Base-by-base conservation (phyloP, 192 early-diverging fungal species). In the Backusella morwellensis region DNA sequence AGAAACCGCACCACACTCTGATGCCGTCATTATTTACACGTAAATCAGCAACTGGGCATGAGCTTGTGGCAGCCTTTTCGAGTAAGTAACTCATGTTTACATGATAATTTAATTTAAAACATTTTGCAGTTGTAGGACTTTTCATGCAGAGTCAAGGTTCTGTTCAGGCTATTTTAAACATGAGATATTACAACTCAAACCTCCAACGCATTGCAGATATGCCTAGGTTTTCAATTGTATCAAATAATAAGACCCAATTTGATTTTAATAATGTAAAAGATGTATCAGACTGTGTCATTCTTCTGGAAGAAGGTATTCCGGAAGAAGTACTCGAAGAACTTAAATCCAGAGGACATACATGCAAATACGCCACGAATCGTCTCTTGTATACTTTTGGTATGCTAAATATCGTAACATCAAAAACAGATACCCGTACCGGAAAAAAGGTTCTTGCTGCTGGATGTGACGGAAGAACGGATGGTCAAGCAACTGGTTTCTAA, bases 91-190 rank as follows among this genome's bases (percentile, higher is more conserved):
- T 56, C 6, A 23, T 26, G 7, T 26, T 14, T 35, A 2, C 5
- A n/a, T 12, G 15, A 8, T 1, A 38, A 3, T 36, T 2, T 38
- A 21, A 5, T 35, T 12, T 38, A 40, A 32, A 35, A 9, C 19
- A 8, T n/a, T 35, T 75, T 44, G 4, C 15, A 93, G 81, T 85
- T 11, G 81, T 93, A 91, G 94, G 93, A 38, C 91, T 88, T 6
- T 92, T 87, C 77, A 92, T 91, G 87, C 94, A 95, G 80, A 92
- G 92, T 21, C 93, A 94, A 83, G 93, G 93, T 17, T 92, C 94
- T 40, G 79, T 94, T 3, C 94, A 95, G 83, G 89, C 92, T 11
- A 81, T 95, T 71, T 68, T 94, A 42, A 93, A 93, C 70, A 80
- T 91, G 23, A 66, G 87, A 54, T 82, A 86, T 73, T 89, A 88